A percentile compares a stretch with the other conserved stretches of the same genome.
Evolutionary conservation across 78 protist species (phyloP).

Genomic region (Pelomyxa schiedti): DNA sequence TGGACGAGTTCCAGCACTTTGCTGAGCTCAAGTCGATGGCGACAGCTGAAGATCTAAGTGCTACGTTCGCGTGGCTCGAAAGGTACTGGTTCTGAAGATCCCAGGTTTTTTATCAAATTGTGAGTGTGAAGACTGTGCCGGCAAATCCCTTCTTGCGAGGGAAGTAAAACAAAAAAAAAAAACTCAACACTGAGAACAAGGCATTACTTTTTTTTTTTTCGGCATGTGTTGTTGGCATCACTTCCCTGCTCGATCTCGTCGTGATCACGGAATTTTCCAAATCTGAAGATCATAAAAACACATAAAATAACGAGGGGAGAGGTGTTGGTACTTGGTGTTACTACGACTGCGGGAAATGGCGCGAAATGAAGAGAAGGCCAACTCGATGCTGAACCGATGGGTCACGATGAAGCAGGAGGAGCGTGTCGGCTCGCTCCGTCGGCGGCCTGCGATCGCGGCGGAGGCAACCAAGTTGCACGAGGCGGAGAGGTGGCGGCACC

Average conservation of each 20-base stretch:
- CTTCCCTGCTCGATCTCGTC: background rate
- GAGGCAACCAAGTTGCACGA: conserved; percentile 43
- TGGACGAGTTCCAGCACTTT: too few species aligned
- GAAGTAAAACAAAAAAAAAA: background rate
- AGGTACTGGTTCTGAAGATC: too few species aligned
- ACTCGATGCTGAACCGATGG: conserved; percentile 76
- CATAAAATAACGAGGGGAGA: background rate
- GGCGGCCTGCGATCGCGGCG: conserved; percentile 55
- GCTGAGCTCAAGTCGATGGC: too few species aligned
- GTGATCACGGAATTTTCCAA: background rate
- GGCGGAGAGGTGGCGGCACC: conserved; percentile 72
- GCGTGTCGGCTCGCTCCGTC: background rate
- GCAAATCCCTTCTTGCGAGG: too few species aligned
- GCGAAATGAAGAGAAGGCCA: conserved; percentile 90
- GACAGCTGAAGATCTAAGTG: too few species aligned
- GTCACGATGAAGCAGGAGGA: conserved; percentile 39
- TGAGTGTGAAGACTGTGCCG: too few species aligned
- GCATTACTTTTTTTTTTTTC: background rate
- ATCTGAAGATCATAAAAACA: background rate
- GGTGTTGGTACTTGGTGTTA: too few species aligned
- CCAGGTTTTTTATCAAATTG: too few species aligned
- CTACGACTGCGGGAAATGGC: conserved; percentile 59
- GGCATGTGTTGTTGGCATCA: background rate
- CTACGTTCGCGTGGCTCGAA: too few species aligned
- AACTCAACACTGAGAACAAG: background rate